phyloP scores from a whole-genome alignment of 495 filamentous ascomycete genomes.

The Penicillium robsamsonii region DNA sequence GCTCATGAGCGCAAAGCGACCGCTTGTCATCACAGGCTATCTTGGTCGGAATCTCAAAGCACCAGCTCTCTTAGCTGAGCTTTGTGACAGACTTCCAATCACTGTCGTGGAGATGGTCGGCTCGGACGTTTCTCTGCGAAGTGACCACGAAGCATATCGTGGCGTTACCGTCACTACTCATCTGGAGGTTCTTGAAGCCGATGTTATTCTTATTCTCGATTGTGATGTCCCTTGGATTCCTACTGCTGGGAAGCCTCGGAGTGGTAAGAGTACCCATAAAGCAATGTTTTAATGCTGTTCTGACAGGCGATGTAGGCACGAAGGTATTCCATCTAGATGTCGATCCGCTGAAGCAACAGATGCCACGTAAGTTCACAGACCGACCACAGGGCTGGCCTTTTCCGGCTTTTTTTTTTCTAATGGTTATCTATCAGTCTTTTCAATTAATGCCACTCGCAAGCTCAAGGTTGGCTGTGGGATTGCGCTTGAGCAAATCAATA shows the following conservation, averaged over 20 bases:
- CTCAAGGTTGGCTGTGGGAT: constrained; percentile 21
- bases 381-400: background rate
- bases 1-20: constrained; percentile 65
- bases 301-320: constrained; percentile 14
- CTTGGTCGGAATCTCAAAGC: constrained; percentile 66
- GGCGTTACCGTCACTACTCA: constrained; percentile 64
- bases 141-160: constrained; percentile 65
- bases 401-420: background rate
- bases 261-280: constrained; percentile 32
- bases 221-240: constrained; percentile 76
- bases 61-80: constrained; percentile 63
- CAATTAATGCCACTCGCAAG: constrained; percentile 58
- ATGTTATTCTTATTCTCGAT: constrained; percentile 81
- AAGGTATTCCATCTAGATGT: constrained; percentile 74
- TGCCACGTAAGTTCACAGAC: constrained; percentile 47
- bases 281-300: background rate
- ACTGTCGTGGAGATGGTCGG: constrained; percentile 81
- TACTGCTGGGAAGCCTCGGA: constrained; percentile 47
- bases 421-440: constrained; percentile 47
- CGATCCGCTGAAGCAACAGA: constrained; percentile 79
- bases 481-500: constrained; percentile 22
- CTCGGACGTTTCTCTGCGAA: constrained; percentile 87
- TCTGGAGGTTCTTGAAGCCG: constrained; percentile 46
- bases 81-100: constrained; percentile 75
- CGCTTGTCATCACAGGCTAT: constrained; percentile 76